These are phyloP conservation scores for Aureobasidium sp. DNA, from an alignment of 2,329 filamentous ascomycete genomes.

Conservation along the genomic window DNA sequence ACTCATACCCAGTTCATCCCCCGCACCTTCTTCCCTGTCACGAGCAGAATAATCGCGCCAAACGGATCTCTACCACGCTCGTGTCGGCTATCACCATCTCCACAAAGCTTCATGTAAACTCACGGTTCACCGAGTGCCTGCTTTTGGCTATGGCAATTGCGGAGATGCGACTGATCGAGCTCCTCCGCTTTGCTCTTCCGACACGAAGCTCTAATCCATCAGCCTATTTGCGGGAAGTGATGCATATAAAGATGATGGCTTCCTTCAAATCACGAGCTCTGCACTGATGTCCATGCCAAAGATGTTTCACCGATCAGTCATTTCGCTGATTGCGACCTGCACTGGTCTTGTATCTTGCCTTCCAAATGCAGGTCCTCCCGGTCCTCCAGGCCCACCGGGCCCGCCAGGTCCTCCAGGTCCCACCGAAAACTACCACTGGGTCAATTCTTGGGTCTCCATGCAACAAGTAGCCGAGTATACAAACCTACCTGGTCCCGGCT, in stretches of 20 bases:
- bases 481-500: neutral
- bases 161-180: neutral
- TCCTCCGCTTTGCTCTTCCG: neutral
- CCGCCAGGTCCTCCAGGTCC: neutral
- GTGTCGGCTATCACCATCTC: neutral
- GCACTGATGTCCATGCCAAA: neutral
- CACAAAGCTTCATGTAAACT: neutral
- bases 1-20: neutral
- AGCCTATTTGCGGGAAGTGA: neutral
- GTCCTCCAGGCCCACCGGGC: too few species aligned
- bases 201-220: neutral
- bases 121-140: neutral
- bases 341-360: neutral
- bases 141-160: neutral
- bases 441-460: neutral
- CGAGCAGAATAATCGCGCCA: neutral
- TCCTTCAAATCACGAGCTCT: too few species aligned
- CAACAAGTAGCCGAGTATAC: neutral
- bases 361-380: neutral
- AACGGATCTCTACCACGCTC: neutral
- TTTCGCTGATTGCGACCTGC: neutral
- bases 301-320: neutral
- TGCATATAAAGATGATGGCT: neutral
- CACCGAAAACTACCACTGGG: neutral
- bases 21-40: neutral